phyloP scores from a whole-genome alignment of 805 yeast species.

The Candida odintsovae region DNA sequence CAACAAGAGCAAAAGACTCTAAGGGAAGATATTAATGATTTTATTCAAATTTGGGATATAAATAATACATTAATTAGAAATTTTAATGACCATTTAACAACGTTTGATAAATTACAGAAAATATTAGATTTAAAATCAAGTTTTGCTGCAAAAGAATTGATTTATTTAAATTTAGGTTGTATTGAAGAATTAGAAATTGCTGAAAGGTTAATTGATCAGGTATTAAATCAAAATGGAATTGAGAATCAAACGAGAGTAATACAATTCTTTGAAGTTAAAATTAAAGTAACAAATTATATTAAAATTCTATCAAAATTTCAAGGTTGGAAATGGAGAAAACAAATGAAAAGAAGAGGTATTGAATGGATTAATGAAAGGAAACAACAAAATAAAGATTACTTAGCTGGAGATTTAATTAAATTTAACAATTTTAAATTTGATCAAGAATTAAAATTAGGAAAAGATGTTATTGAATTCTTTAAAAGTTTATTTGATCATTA shows the following conservation, averaged over 20 bases:
- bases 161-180: not conserved
- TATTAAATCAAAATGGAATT: not conserved
- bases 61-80: not conserved
- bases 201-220: not conserved
- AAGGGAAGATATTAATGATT: not conserved
- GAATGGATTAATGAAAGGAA: not conserved
- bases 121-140: not conserved
- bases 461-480: not conserved
- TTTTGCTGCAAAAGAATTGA: not conserved
- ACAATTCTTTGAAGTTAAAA: not conserved
- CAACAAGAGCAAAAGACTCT: not conserved
- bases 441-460: not conserved
- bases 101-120: not conserved
- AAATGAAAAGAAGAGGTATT: not conserved
- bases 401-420: not conserved
- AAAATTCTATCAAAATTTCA: not conserved
- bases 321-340: not conserved
- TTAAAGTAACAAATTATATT: not conserved
- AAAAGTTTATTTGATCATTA: not conserved
- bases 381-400: too few species aligned
- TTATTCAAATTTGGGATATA: not conserved
- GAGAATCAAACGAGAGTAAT: not conserved
- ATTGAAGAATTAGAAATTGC: not conserved
- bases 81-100: not conserved
- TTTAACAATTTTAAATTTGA: not conserved